Percentiles rank a stretch among this genome's conserved stretches.
phyloP scores from a whole-genome alignment of 2,329 filamentous ascomycete genomes.

The Nothophaeocryptopus gaeumannii region DNA sequence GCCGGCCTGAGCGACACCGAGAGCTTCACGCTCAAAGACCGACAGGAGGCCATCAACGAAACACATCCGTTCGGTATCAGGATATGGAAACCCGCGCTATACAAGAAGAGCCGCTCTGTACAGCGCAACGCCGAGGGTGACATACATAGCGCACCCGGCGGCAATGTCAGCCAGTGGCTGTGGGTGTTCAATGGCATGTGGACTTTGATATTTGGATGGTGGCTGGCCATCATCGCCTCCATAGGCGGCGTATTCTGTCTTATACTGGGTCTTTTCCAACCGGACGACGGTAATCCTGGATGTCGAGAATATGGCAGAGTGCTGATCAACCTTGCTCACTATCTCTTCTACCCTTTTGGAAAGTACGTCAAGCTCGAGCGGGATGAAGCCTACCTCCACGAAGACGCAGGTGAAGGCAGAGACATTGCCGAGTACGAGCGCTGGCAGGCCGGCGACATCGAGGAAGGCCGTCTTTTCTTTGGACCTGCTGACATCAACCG shows the following conservation, averaged over 20 bases:
- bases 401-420: constrained; percentile 91
- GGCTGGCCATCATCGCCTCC: constrained; percentile 76
- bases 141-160: constrained; percentile 91
- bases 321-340: constrained; percentile 77
- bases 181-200: constrained; percentile 85
- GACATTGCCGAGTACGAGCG: constrained; percentile 99
- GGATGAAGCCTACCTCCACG: constrained; percentile 89
- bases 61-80: constrained; percentile 98
- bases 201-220: constrained; percentile 94
- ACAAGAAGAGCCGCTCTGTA: constrained; percentile 96
- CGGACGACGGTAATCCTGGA: constrained; percentile 62
- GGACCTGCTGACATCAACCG: constrained; percentile 68
- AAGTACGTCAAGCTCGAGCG: constrained; percentile 92
- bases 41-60: constrained; percentile 96
- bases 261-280: constrained; percentile 69
- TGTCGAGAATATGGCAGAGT: constrained; percentile 82
- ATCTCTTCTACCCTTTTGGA: constrained; percentile 93
- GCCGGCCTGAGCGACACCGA: constrained; percentile 83
- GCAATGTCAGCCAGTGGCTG: constrained; percentile 78
- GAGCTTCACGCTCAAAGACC: constrained; percentile 95
- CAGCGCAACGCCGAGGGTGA: constrained; percentile 95
- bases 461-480: constrained; percentile 94
- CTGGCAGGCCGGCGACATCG: constrained; percentile 96
- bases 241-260: constrained; percentile 75
- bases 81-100: constrained; percentile 96